Percentiles rank a stretch among this genome's conserved stretches.
Conservation (phyloP, 2,329 filamentous ascomycete genomes). For the Domatiomyces globalis region DNA sequence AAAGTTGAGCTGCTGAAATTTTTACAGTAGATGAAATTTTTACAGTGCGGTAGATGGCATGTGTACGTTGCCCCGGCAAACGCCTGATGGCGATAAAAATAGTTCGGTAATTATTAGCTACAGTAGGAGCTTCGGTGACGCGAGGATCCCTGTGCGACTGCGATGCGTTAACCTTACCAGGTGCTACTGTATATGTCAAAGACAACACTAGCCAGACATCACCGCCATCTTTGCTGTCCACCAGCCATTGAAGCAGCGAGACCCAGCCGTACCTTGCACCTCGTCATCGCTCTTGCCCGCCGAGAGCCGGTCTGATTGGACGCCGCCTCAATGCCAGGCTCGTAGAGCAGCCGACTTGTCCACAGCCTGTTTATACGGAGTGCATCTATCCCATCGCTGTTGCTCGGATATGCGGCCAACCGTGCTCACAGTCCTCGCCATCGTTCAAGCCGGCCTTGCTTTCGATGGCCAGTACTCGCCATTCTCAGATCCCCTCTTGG, state of each 20-base stretch:
- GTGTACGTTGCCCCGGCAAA: not conserved
- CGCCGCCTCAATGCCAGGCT: not conserved
- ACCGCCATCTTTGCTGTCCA: no score
- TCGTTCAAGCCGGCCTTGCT: conserved; percentile 3
- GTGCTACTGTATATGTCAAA: not conserved
- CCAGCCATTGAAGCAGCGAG: no score
- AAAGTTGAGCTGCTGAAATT: no score
- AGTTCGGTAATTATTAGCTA: not conserved
- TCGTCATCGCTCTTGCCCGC: not conserved
- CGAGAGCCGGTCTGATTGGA: not conserved
- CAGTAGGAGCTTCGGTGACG: no score
- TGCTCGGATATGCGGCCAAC: not conserved
- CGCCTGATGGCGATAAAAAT: not conserved
- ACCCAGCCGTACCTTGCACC: not conserved
- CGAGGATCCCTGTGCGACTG: no score
- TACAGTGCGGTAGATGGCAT: no score
- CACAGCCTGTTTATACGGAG: no score
- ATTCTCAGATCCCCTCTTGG: conserved; percentile 9
- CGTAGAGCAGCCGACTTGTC: not conserved
- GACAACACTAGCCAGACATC: not conserved
- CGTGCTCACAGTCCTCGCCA: not conserved
- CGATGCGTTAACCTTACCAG: no score
- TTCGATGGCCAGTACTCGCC: conserved; percentile 7
- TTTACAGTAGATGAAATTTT: no score
- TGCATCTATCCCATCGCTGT: not conserved